Evolutionary conservation across 2,329 filamentous ascomycete species (phyloP).

Genomic region (Arachnomyces sp.): DNA sequence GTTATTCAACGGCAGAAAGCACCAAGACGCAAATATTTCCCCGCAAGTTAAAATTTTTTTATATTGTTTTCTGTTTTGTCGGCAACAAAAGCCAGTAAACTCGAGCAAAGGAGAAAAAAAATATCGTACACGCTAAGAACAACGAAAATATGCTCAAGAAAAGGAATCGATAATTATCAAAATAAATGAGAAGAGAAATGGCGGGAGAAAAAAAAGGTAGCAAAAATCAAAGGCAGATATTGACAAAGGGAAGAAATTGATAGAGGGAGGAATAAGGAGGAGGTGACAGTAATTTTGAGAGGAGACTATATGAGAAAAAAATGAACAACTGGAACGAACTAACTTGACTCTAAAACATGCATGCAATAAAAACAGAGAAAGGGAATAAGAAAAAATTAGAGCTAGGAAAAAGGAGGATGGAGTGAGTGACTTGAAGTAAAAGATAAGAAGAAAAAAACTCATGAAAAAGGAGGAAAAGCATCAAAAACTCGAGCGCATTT

Average conservation of each 20-base stretch:
- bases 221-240: slow-evolving; percentile 5
- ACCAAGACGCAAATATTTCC: too few species aligned
- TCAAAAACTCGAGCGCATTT: slow-evolving; percentile 1
- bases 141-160: neutral
- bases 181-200: slow-evolving; percentile 7
- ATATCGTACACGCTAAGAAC: too few species aligned
- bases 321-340: slow-evolving; percentile 17
- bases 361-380: slow-evolving; percentile 23
- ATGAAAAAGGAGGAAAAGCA: slow-evolving; percentile 1
- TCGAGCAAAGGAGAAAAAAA: too few species aligned
- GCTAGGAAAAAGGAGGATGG: too few species aligned
- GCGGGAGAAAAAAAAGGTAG: slow-evolving; percentile 7
- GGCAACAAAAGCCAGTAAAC: too few species aligned
- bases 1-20: too few species aligned
- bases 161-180: slow-evolving; percentile 8
- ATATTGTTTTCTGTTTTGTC: too few species aligned
- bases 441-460: too few species aligned
- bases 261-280: slow-evolving; percentile 22
- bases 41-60: too few species aligned
- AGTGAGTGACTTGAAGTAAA: too few species aligned
- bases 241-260: slow-evolving; percentile 2
- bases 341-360: slow-evolving; percentile 23
- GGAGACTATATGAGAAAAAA: slow-evolving; percentile 18
- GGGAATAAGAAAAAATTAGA: slow-evolving; percentile 11
- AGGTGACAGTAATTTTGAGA: too few species aligned